Evolutionary conservation across 2,329 filamentous ascomycete genomes (phyloP).

Genomic region (Fusarium sororula): DNA sequence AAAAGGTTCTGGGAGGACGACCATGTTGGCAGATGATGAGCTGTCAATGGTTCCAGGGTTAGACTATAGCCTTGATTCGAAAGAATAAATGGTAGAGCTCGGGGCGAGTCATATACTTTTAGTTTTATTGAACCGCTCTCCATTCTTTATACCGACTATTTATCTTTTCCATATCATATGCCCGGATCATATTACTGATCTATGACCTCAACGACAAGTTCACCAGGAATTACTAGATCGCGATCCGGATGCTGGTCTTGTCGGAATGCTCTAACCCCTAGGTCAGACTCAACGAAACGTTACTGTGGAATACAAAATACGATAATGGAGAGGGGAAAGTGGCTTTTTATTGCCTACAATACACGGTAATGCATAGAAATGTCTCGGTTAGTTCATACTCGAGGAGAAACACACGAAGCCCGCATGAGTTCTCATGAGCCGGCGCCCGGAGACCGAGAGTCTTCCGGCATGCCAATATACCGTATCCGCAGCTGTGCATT

Average conservation of each 20-base stretch:
- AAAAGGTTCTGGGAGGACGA: not conserved
- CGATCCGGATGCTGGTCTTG: not conserved
- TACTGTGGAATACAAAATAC: not conserved
- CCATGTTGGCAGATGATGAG: not conserved
- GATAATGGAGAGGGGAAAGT: fast-evolving
- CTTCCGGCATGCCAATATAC: not conserved
- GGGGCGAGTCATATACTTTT: not conserved
- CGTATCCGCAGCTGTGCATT: not conserved
- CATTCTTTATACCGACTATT: not conserved
- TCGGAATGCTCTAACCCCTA: not conserved
- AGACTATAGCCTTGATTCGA: not conserved
- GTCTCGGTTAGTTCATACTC: not conserved
- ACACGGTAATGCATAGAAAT: not conserved
- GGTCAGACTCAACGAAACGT: fast-evolving
- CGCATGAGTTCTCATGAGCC: too few relatives aligned
- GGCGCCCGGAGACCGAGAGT: not conserved
- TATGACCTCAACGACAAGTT: not conserved
- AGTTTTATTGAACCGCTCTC: too few relatives aligned
- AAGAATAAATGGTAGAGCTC: not conserved
- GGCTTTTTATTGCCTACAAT: not conserved
- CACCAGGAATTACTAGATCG: fast-evolving
- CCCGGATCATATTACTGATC: fast-evolving
- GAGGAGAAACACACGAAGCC: fast-evolving
- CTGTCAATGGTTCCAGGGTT: too few relatives aligned
- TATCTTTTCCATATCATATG: not conserved